Percentiles rank a stretch among this genome's conserved stretches.
Evolutionary conservation across 2,329 filamentous ascomycete species (phyloP).

Genomic region (Phyllosticta capitalensis): DNA sequence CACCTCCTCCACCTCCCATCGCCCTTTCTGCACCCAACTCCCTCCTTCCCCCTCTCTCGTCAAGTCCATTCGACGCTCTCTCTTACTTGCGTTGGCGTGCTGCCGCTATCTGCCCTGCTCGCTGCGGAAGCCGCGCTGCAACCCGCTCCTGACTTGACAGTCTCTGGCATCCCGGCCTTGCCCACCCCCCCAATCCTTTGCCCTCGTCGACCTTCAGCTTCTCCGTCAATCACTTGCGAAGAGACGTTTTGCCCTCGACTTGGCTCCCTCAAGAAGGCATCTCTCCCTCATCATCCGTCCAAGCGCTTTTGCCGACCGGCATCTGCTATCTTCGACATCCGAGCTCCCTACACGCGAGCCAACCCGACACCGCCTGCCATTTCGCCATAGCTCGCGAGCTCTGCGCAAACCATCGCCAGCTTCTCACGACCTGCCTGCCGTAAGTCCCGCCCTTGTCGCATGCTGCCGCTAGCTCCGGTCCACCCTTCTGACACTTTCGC

Average conservation of each 20-base stretch:
- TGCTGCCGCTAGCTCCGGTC: slow-evolving; percentile 9
- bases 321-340: slow-evolving; percentile 1
- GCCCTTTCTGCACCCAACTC: slow-evolving; percentile 12
- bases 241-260: slow-evolving; percentile 12
- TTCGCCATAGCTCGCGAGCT: neutral
- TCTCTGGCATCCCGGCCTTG: slow-evolving; percentile 20
- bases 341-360: slow-evolving; percentile 6
- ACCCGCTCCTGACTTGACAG: slow-evolving; percentile 20
- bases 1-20: no score
- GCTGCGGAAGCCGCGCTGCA: slow-evolving; percentile 21
- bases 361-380: slow-evolving; percentile 5
- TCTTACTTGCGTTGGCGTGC: slow-evolving; percentile 15
- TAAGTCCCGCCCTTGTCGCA: slow-evolving; percentile 9
- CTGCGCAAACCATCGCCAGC: neutral
- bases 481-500: slow-evolving; percentile 1
- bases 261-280: slow-evolving; percentile 10
- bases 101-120: neutral
- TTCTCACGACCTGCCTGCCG: neutral
- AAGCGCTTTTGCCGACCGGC: slow-evolving; percentile 8
- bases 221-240: slow-evolving; percentile 23
- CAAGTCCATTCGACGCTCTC: slow-evolving; percentile 16
- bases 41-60: slow-evolving; percentile 17
- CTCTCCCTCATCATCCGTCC: slow-evolving; percentile 7
- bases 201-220: slow-evolving; percentile 15
- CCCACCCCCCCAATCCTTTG: slow-evolving; percentile 29